Evolutionary conservation across 164 flowering plant genomes (phyloP).

Genomic region (Vitis rupestris): DNA sequence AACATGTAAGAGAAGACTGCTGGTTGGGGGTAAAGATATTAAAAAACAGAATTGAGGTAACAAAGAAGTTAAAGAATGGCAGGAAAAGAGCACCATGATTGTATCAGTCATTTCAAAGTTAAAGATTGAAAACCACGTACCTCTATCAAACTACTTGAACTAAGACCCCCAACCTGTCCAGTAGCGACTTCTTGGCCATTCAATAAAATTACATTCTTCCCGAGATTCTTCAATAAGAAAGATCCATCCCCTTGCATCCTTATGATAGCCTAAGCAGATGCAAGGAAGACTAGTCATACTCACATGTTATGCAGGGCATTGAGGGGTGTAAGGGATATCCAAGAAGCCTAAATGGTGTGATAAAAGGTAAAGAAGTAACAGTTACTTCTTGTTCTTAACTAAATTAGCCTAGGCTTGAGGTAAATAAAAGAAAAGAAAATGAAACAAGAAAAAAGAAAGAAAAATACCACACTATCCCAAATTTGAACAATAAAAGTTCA

Average conservation of each 20-base stretch:
- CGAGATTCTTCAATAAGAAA: conserved; percentile 68
- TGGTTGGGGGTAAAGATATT: too few relatives aligned
- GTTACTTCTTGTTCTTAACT: not conserved
- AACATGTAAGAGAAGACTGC: too few relatives aligned
- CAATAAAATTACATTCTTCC: conserved; percentile 50
- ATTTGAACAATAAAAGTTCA: not conserved
- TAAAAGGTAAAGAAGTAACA: not conserved
- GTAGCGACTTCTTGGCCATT: conserved; percentile 59
- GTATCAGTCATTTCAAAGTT: not conserved
- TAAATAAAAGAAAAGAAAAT: too few relatives aligned
- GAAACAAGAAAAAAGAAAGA: too few relatives aligned
- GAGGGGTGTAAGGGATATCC: not conserved
- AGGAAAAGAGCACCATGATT: not conserved
- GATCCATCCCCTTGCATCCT: conserved; percentile 69
- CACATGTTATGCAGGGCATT: not conserved
- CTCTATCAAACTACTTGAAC: conserved; percentile 70
- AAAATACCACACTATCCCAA: not conserved
- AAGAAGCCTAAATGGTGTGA: not conserved
- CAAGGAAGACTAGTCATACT: not conserved
- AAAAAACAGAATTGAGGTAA: too few relatives aligned
- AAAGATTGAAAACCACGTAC: conserved; percentile 33
- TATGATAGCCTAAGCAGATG: conserved; percentile 56
- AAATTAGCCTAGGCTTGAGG: too few relatives aligned
- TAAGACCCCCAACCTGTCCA: conserved; percentile 41
- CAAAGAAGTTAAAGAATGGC: not conserved